Evolutionary conservation across 2,329 filamentous ascomycete species (phyloP).

Genomic region (Aspergillus neoniger): DNA sequence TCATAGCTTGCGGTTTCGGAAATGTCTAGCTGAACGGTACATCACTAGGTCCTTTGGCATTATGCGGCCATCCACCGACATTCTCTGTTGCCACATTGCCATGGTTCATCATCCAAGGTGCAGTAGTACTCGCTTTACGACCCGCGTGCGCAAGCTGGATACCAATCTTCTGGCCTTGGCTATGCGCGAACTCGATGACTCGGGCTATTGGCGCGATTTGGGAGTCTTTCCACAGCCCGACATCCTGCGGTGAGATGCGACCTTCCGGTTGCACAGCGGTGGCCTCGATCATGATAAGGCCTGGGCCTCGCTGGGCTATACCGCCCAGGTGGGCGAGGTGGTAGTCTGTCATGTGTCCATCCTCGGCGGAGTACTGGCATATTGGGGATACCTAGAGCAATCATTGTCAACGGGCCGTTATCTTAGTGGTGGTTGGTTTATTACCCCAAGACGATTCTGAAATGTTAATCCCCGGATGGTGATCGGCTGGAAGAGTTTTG

Average conservation of each 20-base stretch:
- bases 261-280: slow-evolving; percentile 74
- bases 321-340: slow-evolving; percentile 81
- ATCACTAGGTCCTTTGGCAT: slow-evolving; percentile 59
- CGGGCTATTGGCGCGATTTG: slow-evolving; percentile 70
- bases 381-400: slow-evolving; percentile 56
- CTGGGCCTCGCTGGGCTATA: slow-evolving; percentile 73
- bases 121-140: slow-evolving; percentile 60
- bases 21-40: slow-evolving; percentile 64
- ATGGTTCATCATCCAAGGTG: slow-evolving; percentile 47
- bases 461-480: slow-evolving; percentile 60
- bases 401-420: too few species aligned
- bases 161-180: slow-evolving; percentile 72
- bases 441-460: slow-evolving; percentile 47
- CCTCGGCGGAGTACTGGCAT: slow-evolving; percentile 67
- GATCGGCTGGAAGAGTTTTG: slow-evolving; percentile 62
- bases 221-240: slow-evolving; percentile 76
- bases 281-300: slow-evolving; percentile 76
- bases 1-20: slow-evolving; percentile 67
- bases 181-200: slow-evolving; percentile 77
- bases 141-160: slow-evolving; percentile 84
- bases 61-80: slow-evolving; percentile 56
- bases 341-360: slow-evolving; percentile 76
- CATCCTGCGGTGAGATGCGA: slow-evolving; percentile 68
- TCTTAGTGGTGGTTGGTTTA: neutral
- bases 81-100: slow-evolving; percentile 48